phyloP scores from a whole-genome alignment of 2,329 filamentous ascomycete genomes.

The Venturia oleaginea region DNA sequence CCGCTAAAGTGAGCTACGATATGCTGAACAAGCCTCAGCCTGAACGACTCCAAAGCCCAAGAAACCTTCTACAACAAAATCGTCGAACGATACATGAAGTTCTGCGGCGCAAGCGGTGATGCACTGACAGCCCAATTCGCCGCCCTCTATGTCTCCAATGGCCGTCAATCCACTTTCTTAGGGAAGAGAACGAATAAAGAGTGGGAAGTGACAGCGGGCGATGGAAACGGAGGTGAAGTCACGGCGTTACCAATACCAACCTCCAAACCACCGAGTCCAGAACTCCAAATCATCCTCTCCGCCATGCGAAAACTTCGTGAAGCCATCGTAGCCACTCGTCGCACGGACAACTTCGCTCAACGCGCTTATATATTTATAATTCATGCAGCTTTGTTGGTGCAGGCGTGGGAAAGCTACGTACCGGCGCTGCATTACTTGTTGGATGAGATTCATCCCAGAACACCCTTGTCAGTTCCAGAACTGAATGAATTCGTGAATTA shows the following conservation, averaged over 20 bases:
- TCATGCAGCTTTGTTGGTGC: conserved; percentile 69
- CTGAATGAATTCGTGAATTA: conserved; percentile 72
- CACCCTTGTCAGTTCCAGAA: conserved; percentile 62
- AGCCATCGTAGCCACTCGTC: conserved; percentile 69
- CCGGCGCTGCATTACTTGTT: conserved; percentile 77
- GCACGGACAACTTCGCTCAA: conserved; percentile 73
- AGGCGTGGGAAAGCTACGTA: conserved; percentile 80
- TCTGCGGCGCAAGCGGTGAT: conserved; percentile 67
- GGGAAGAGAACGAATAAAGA: background rate
- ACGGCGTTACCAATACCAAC: conserved; percentile 13
- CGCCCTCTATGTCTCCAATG: conserved; percentile 38
- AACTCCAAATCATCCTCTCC: conserved; percentile 65
- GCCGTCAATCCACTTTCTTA: conserved; percentile 17
- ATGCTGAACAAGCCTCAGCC: conserved; percentile 21
- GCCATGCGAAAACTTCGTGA: conserved; percentile 89
- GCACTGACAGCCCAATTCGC: conserved; percentile 67
- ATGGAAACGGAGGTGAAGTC: background rate
- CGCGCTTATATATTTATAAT: conserved; percentile 89
- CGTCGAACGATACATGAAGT: conserved; percentile 78
- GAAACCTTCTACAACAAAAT: conserved; percentile 82
- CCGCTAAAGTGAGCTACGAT: conserved; percentile 15
- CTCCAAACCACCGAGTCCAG: conserved; percentile 37
- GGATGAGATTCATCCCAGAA: conserved; percentile 56
- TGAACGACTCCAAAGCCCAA: conserved; percentile 62
- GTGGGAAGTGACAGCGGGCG: background rate